Base-by-base conservation (phyloP, 2,329 filamentous ascomycete genomes). In the Claviceps quebecensis region DNA sequence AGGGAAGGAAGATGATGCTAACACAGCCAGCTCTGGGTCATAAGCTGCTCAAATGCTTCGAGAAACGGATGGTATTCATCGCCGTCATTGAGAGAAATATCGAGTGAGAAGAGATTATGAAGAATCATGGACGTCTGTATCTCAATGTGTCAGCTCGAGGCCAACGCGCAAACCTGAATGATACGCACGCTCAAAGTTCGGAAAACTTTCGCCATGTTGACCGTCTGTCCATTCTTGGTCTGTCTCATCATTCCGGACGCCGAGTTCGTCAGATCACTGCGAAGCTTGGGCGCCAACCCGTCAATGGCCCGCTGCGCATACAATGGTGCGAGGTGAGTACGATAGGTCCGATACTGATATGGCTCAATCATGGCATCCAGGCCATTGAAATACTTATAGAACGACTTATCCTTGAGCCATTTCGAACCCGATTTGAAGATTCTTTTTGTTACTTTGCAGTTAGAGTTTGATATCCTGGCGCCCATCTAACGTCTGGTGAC, bases 281-380 rank as follows among this genome's bases (percentile, higher is more conserved):
- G 17, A 11, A 48, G 9, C 46, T 48, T 48, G 17, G 46, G 36
- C 22, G 14, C 13, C 4, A 48, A 14, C 19, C 34, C 46, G 11
- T 48, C 46, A 13, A 48, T 9, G 3, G 48, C 16, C 16, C 48
- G 48, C 29, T 50, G 48, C 2, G 48, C 23, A 13, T 50, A 50
- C 6, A 50, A 34, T 3, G 48, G 48, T 5, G 48, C 48, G 5
- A 50, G 40, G n/a, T 50, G 48, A 3, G 26, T 43, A n/a, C 48
- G 40, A 37, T 50, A 50, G 14, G 48, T 37, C n/a, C 48, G 48
- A 23, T 45, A 50, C 8, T 44, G 40, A 7, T 16, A 23, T 7
- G 48, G 48, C 13, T 45, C 48, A 37, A 50, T 50, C 48, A 50
- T 50, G 39, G 48, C 48, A 13, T 50, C 48, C 3, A 50, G 9